Evolutionary conservation across 1,284 basidiomycete species (phyloP).

Genomic region (Phellinidium pouzarii): DNA sequence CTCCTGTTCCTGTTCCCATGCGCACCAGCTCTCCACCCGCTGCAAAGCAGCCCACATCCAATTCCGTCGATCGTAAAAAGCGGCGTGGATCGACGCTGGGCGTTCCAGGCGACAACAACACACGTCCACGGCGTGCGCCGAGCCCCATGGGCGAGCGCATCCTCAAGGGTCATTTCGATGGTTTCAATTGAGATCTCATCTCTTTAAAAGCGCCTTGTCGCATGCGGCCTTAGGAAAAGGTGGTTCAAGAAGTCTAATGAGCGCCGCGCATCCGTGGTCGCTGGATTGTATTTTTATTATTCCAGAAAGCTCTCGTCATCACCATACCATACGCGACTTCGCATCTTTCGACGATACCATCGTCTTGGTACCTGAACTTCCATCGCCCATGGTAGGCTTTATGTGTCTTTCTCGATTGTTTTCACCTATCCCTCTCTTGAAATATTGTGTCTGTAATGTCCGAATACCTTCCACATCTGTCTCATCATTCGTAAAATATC

Average conservation of each 20-base stretch:
- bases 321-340: not conserved
- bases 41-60: constrained; percentile 23
- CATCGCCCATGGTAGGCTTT: too few relatives aligned
- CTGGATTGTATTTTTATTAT: constrained; percentile 10
- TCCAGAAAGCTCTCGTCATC: not conserved
- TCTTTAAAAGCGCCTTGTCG: not conserved
- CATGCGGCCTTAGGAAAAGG: not conserved
- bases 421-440: too few relatives aligned
- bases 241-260: constrained; percentile 2
- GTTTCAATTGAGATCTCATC: constrained; percentile 35
- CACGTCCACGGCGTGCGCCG: constrained; percentile 55
- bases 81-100: constrained; percentile 56
- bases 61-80: constrained; percentile 33
- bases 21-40: constrained; percentile 7
- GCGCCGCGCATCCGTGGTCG: constrained; percentile 11
- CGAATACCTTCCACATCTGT: too few relatives aligned
- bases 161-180: constrained; percentile 76
- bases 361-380: not conserved
- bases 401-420: too few relatives aligned
- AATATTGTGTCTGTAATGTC: too few relatives aligned
- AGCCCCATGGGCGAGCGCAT: constrained; percentile 82
- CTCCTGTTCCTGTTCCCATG: constrained; percentile 23
- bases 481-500: too few relatives aligned
- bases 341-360: not conserved
- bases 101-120: constrained; percentile 27